Conservation (phyloP, 208 protist genomes). For the Leishmania gerbilli region DNA sequence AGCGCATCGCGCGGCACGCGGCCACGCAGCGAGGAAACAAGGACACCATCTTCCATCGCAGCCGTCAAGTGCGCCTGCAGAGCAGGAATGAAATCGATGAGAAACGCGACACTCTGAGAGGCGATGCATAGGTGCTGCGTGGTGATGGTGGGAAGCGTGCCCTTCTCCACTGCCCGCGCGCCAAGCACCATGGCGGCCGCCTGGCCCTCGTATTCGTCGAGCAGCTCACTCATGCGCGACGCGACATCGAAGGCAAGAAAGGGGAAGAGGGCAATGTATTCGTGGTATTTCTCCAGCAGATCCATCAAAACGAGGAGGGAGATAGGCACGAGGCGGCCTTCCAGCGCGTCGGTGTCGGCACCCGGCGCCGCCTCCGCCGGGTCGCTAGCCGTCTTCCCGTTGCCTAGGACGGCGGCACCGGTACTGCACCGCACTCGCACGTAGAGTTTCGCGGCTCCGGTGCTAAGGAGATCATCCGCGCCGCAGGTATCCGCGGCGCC, state of each 20-base stretch:
- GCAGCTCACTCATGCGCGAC: constrained; percentile 73
- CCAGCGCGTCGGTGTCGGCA: constrained; percentile 32
- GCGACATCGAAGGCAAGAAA: constrained; percentile 85
- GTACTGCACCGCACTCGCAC: constrained; percentile 24
- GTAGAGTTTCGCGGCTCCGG: constrained; percentile 41
- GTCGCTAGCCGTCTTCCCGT: not conserved
- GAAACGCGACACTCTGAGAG: constrained; percentile 80
- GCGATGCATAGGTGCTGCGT: constrained; percentile 80
- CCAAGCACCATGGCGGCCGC: constrained; percentile 78
- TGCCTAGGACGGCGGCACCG: not conserved
- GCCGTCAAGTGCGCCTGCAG: constrained; percentile 40
- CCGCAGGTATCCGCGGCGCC: not conserved
- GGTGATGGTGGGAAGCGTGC: constrained; percentile 80
- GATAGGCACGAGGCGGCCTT: constrained; percentile 69
- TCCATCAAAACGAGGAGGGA: constrained; percentile 79
- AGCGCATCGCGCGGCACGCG: constrained; percentile 7
- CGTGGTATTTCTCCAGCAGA: constrained; percentile 76
- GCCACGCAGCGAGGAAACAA: not conserved
- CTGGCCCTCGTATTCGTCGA: constrained; percentile 77
- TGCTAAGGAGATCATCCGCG: constrained; percentile 23
- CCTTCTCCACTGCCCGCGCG: constrained; percentile 79
- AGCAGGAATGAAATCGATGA: constrained; percentile 70
- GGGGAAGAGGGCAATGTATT: constrained; percentile 73
- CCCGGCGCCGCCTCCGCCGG: not conserved
- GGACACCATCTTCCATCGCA: not conserved